A percentile compares a stretch with the other conserved stretches of the same genome.
Evolutionary conservation across 352 stramenopile genomes (phyloP).

Genomic region (Phytophthora hibernalis): DNA sequence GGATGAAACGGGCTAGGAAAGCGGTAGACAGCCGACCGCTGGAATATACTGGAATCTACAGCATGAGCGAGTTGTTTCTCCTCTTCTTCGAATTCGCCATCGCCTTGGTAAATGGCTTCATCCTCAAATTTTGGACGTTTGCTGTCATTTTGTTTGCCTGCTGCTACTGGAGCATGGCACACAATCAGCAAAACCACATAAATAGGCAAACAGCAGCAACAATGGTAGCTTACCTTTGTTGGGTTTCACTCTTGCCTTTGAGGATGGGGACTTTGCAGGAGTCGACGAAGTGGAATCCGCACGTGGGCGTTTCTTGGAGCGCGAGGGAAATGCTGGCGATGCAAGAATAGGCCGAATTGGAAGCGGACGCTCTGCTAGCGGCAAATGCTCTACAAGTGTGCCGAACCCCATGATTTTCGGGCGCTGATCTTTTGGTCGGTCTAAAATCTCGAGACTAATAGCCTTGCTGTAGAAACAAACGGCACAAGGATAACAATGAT

Average conservation of each 20-base stretch:
- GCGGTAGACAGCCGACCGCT: slow-evolving; percentile 41
- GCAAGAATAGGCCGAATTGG: slow-evolving; percentile 75
- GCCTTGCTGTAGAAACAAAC: slow-evolving; percentile 52
- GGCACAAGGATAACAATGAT: neutral
- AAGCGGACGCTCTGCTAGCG: slow-evolving; percentile 60
- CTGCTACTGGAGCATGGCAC: slow-evolving; percentile 3
- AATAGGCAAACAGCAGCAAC: neutral
- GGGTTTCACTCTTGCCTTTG: slow-evolving; percentile 25
- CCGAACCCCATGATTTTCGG: slow-evolving; percentile 88
- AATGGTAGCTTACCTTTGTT: slow-evolving; percentile 28
- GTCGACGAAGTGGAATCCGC: slow-evolving; percentile 48
- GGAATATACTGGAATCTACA: slow-evolving; percentile 44
- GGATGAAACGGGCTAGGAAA: slow-evolving; percentile 27
- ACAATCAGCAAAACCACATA: slow-evolving; percentile 3
- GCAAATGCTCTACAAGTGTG: slow-evolving; percentile 80
- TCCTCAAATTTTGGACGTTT: slow-evolving; percentile 40
- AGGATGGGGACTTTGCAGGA: slow-evolving; percentile 31
- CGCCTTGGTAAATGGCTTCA: slow-evolving; percentile 53
- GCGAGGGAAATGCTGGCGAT: slow-evolving; percentile 76
- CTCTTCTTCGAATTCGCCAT: slow-evolving; percentile 48
- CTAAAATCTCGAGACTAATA: slow-evolving; percentile 83
- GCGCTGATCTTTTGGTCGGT: slow-evolving; percentile 75
- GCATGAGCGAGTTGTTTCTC: neutral
- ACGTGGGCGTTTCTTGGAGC: slow-evolving; percentile 74
- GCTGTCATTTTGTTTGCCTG: slow-evolving; percentile 13